These are phyloP conservation scores for Backusella morwellensis DNA, from an alignment of 192 early-diverging fungal genomes.

Conservation along the genomic window DNA sequence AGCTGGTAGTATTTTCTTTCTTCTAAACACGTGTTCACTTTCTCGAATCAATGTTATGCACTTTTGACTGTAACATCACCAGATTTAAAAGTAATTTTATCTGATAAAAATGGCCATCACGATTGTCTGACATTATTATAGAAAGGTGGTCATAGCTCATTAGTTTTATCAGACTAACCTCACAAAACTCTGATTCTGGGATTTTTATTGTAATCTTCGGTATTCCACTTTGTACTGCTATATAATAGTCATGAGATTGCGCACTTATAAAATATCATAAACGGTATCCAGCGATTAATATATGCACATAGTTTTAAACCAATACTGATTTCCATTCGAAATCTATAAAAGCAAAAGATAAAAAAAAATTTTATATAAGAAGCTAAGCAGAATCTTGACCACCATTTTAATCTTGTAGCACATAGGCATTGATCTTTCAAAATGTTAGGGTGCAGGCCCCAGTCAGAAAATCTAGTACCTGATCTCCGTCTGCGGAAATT, in stretches of 20 bases:
- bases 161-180: constrained; percentile 3
- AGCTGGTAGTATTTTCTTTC: not conserved
- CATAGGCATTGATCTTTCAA: not conserved
- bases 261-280: no score
- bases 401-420: not conserved
- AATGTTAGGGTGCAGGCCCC: not conserved
- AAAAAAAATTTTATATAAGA: not conserved
- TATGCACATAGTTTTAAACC: not conserved
- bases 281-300: not conserved
- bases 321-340: not conserved
- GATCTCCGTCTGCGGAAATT: not conserved
- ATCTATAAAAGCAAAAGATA: not conserved
- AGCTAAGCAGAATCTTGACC: not conserved
- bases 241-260: not conserved
- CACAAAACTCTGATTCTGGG: not conserved
- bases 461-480: not conserved
- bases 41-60: not conserved
- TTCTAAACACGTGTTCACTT: not conserved
- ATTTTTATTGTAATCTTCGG: not conserved
- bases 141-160: not conserved
- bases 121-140: not conserved
- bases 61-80: not conserved
- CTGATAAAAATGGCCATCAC: not conserved
- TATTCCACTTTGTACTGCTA: not conserved
- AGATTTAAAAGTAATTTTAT: not conserved